Evolutionary conservation across 495 filamentous ascomycete genomes (phyloP).

Genomic region (Daldinia loculata): DNA sequence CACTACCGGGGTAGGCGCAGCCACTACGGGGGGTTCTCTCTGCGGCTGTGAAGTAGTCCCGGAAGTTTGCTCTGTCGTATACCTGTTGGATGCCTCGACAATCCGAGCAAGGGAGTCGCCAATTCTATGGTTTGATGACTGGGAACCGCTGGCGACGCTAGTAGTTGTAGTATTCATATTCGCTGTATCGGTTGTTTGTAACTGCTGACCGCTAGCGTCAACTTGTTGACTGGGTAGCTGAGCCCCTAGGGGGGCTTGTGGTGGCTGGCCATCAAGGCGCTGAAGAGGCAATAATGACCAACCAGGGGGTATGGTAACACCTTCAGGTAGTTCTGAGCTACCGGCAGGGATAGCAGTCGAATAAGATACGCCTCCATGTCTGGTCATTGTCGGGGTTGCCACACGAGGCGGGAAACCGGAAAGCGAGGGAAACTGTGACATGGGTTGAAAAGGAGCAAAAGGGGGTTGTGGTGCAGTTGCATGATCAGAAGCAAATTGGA

Average conservation of each 20-base stretch:
- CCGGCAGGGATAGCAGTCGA: conserved; percentile 66
- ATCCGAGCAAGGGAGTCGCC: conserved; percentile 7
- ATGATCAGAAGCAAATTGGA: conserved; percentile 30
- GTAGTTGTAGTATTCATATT: conserved; percentile 8
- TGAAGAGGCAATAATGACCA: conserved; percentile 79
- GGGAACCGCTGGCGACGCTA: conserved; percentile 3
- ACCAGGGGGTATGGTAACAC: conserved; percentile 75
- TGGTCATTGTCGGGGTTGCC: conserved; percentile 50
- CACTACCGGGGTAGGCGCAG: conserved; percentile 50
- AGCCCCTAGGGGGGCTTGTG: conserved; percentile 26
- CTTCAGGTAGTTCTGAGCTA: conserved; percentile 74
- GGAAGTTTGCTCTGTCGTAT: conserved; percentile 11
- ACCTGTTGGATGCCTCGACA: conserved; percentile 7
- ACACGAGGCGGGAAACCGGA: conserved; percentile 31
- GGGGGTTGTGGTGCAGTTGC: conserved; percentile 28
- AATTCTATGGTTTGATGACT: conserved; percentile 7
- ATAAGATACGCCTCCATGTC: conserved; percentile 53
- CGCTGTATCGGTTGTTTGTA: conserved; percentile 11
- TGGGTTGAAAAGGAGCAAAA: conserved; percentile 35
- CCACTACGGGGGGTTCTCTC: conserved; percentile 45
- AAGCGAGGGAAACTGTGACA: conserved; percentile 27
- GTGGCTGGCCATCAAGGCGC: conserved; percentile 55
- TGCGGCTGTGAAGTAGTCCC: conserved; percentile 16
- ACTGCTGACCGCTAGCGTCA: conserved; percentile 21
- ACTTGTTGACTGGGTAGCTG: conserved; percentile 24